These are phyloP conservation scores for Mimosa pudica DNA, from an alignment of 306 rosid genomes.

Conservation along the genomic window DNA sequence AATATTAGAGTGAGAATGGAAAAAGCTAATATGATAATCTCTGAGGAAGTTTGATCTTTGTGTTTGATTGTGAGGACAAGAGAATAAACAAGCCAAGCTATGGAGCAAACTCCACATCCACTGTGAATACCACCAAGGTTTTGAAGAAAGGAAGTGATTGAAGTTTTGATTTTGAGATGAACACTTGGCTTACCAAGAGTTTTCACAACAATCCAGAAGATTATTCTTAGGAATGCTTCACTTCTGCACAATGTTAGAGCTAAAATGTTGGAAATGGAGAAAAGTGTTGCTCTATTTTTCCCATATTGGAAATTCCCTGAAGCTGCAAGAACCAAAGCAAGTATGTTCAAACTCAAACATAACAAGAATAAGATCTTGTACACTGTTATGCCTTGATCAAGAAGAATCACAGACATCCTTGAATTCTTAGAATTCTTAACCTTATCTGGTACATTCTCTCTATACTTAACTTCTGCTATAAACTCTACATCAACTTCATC, in stretches of 20 bases:
- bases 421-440: slow-evolving; percentile 9
- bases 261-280: slow-evolving; percentile 66
- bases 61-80: slow-evolving; percentile 45
- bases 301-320: slow-evolving; percentile 51
- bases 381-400: slow-evolving; percentile 70
- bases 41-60: slow-evolving; percentile 45
- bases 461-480: slow-evolving; percentile 26
- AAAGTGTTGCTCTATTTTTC: slow-evolving; percentile 46
- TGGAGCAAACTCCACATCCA: slow-evolving; percentile 70
- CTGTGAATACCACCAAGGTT: slow-evolving; percentile 79
- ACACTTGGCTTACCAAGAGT: slow-evolving; percentile 54
- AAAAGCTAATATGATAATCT: slow-evolving; percentile 48
- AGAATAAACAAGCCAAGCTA: slow-evolving; percentile 68
- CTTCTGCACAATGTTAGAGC: slow-evolving; percentile 63
- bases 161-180: slow-evolving; percentile 53
- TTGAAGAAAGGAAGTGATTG: slow-evolving; percentile 68
- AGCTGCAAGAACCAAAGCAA: slow-evolving; percentile 55
- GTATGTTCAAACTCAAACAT: slow-evolving; percentile 49
- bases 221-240: slow-evolving; percentile 49
- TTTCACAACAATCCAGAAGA: slow-evolving; percentile 56
- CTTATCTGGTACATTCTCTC: slow-evolving; percentile 28
- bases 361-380: slow-evolving; percentile 56
- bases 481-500: slow-evolving; percentile 34
- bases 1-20: slow-evolving; percentile 59
- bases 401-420: slow-evolving; percentile 57